A percentile compares a stretch with the other conserved stretches of the same genome.
Evolutionary conservation across 768 basidiomycete species (phyloP).

Genomic region (Strobilomyces echinocephalus): DNA sequence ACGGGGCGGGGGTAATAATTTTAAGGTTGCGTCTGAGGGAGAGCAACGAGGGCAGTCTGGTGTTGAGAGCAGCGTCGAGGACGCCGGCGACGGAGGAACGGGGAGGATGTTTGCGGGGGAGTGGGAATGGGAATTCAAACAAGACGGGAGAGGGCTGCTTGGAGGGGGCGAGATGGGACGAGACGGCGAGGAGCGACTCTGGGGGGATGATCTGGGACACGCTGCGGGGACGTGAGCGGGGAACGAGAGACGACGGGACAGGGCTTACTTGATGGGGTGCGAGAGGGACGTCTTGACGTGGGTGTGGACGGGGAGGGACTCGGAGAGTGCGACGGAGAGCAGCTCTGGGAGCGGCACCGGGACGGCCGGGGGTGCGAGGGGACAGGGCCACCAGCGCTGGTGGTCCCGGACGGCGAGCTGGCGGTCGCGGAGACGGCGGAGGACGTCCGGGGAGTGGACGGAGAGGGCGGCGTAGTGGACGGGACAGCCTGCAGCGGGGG

Average conservation of each 20-base stretch:
- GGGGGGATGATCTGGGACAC: constrained; percentile 55
- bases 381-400: no score
- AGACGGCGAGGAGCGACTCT: constrained; percentile 42
- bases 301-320: constrained; percentile 28
- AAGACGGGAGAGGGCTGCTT: constrained; percentile 26
- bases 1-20: background rate
- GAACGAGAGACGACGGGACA: background rate
- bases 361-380: no score
- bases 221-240: constrained; percentile 26
- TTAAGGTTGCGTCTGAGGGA: constrained; percentile 23
- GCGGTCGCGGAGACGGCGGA: constrained; percentile 46
- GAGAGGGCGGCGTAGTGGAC: constrained; percentile 59
- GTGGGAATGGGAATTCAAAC: constrained; percentile 31
- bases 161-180: constrained; percentile 29
- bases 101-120: constrained; percentile 28
- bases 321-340: constrained; percentile 51
- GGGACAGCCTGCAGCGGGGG: constrained; percentile 44
- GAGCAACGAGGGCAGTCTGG: constrained; percentile 18
- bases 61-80: constrained; percentile 20
- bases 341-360: no score
- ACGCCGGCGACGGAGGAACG: constrained; percentile 11
- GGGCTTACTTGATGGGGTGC: constrained; percentile 76
- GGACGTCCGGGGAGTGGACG: constrained; percentile 55
- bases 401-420: constrained; percentile 31
- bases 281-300: constrained; percentile 66